These are phyloP conservation scores for Haplosporangium sp. DNA, from an alignment of 371 early-diverging fungal species.

Conservation along the genomic window DNA sequence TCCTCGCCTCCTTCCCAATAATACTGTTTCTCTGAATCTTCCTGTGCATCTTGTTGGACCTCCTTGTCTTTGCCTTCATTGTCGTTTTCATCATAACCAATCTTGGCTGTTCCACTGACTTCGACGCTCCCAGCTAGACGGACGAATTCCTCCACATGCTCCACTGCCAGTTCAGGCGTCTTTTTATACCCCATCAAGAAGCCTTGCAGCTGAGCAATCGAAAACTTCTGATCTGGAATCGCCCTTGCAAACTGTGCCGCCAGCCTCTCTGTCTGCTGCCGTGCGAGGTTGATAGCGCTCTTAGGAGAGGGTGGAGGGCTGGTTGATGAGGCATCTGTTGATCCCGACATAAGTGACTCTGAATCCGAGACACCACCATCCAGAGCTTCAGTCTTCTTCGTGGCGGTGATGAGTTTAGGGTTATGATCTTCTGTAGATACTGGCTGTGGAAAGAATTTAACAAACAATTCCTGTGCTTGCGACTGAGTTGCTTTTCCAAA, in stretches of 20 bases:
- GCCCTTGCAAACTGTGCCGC: conserved; percentile 60
- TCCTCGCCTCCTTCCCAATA: conserved; percentile 29
- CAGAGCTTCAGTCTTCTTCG: not conserved
- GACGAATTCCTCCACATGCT: conserved; percentile 57
- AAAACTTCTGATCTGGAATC: conserved; percentile 64
- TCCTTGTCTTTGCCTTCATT: not conserved
- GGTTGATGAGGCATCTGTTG: not conserved
- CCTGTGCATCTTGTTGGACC: not conserved
- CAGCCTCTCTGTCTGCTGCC: conserved; percentile 39
- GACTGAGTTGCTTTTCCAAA: conserved; percentile 83
- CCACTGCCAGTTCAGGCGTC: conserved; percentile 58
- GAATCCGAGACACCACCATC: not conserved
- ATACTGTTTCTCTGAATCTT: conserved; percentile 4
- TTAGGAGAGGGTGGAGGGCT: too few relatives aligned
- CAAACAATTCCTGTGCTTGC: conserved; percentile 74
- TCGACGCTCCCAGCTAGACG: conserved; percentile 41
- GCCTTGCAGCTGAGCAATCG: conserved; percentile 74
- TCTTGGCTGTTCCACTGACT: conserved; percentile 44
- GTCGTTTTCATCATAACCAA: conserved; percentile 23
- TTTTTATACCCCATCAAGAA: conserved; percentile 69
- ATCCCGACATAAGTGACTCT: not conserved
- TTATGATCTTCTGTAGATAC: conserved; percentile 28
- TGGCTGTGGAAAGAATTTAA: conserved; percentile 56
- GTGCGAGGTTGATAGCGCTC: not conserved
- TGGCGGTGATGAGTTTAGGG: too few relatives aligned